Conservation (phyloP, 2,329 filamentous ascomycete genomes). For the Fusarium sp. region DNA sequence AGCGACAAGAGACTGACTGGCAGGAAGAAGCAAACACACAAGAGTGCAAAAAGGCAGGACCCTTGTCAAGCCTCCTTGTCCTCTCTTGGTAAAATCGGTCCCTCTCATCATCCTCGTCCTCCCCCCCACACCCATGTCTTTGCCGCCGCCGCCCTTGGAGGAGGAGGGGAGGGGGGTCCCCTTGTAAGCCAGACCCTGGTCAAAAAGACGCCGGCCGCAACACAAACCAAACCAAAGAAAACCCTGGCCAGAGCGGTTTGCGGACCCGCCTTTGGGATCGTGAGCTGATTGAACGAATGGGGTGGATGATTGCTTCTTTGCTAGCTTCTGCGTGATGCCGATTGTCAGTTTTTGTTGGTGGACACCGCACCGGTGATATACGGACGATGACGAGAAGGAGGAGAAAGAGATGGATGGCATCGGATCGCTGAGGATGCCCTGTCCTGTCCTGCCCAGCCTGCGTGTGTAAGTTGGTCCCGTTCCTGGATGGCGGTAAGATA, state of each 20-base stretch:
- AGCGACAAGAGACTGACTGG: slow-evolving; percentile 1
- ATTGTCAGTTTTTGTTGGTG: slow-evolving; percentile 23
- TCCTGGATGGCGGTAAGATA: slow-evolving; percentile 14
- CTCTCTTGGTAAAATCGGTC: not conserved
- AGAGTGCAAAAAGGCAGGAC: slow-evolving; percentile 13
- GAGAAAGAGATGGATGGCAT: not conserved
- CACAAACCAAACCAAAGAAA: not conserved
- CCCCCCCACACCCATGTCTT: slow-evolving; percentile 21
- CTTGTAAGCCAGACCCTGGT: slow-evolving; percentile 34
- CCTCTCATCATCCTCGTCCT: not conserved
- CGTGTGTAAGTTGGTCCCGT: slow-evolving; percentile 1
- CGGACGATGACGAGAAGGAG: not conserved
- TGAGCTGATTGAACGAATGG: slow-evolving; percentile 36
- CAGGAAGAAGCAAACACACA: slow-evolving; percentile 3
- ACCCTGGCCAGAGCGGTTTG: slow-evolving; percentile 20
- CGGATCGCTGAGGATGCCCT: not conserved
- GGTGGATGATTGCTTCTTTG: slow-evolving; percentile 33
- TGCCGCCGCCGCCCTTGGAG: slow-evolving; percentile 14
- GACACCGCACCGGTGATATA: not conserved
- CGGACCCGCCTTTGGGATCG: slow-evolving; percentile 26
- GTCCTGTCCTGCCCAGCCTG: not conserved
- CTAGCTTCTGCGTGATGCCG: slow-evolving; percentile 15
- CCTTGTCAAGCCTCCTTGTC: slow-evolving; percentile 19
- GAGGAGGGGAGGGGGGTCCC: slow-evolving; percentile 2
- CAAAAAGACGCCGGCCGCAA: not conserved